Percentiles rank a stretch among this genome's conserved stretches.
Conservation (phyloP, 2,329 filamentous ascomycete genomes). For the Verticillium nonalfalfae region DNA sequence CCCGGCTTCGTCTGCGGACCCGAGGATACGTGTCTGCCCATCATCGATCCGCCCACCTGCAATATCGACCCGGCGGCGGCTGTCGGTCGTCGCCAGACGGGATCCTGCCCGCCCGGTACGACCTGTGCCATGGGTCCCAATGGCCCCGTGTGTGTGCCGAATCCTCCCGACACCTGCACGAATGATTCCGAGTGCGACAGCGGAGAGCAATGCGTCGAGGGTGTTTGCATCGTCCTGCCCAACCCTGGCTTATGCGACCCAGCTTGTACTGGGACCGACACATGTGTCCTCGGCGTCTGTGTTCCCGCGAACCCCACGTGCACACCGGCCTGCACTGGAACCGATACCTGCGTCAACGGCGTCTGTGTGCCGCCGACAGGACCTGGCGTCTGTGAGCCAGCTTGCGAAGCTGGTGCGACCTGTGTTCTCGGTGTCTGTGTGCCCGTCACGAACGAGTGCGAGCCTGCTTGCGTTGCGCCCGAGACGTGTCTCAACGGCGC, state of each 20-base stretch:
- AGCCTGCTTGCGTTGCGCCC: neutral
- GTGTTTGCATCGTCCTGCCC: too few relatives aligned
- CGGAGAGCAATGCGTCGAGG: too few relatives aligned
- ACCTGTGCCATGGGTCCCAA: neutral
- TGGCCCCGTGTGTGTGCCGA: neutral
- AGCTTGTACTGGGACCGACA: neutral
- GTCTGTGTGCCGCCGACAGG: neutral
- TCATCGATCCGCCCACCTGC: neutral
- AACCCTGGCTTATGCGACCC: too few relatives aligned
- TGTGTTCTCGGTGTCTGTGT: neutral
- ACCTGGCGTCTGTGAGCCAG: neutral
- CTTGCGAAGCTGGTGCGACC: neutral
- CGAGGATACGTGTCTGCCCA: neutral
- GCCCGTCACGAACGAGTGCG: neutral
- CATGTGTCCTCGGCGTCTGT: neutral
- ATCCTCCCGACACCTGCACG: neutral
- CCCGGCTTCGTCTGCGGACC: neutral
- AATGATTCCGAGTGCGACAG: neutral
- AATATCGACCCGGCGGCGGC: neutral
- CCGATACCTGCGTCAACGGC: neutral
- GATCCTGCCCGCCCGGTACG: neutral
- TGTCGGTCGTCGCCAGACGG: neutral
- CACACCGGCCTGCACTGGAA: neutral
- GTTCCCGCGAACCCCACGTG: neutral
- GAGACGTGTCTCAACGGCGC: neutral